Evolutionary conservation across 2,329 filamentous ascomycete genomes (phyloP), one percentile per base, ranked within the genome.

Genomic region (Aspergillus costaricaensis): DNA sequence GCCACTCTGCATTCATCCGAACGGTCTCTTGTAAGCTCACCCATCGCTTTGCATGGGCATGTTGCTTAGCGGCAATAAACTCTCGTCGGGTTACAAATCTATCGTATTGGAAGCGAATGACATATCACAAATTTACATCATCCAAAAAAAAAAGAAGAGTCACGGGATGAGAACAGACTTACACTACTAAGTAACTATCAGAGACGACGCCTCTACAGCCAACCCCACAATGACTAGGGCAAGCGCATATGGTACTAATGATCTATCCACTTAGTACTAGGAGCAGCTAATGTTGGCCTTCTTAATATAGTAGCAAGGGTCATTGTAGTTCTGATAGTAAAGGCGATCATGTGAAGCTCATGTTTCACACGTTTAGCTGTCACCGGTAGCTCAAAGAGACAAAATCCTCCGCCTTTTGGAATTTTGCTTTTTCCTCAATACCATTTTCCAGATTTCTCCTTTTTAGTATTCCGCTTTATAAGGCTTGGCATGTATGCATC

Each of bases 381-480:
- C 41, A 44, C 19, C 19, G 17, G 19, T 21, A 21, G 41, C 21
- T 44, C 41, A 21, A 44, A 44, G 19, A 23, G 43, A 50, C 4
- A 17, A 21, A 21, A 19, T 32, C 55, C 21, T 57, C 38, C 55
- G 48, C 17, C 52, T 51, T 57, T 57, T 53, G 38, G 50, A 27
- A 15, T 17, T 49, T 23, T 17, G 38, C 21, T n/a, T 27, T 41
- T 43, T 5, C 8, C 7, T 51, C 9, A 51, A 36, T 14, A 36
- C 32, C 32, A 5, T 36, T 15, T 36, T 6, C 32, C 32, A 36
- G 14, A 5, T 15, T 51, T 43, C 30, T 44, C 36, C 36, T 51
- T 36, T 36, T 36, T 9, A 25, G 23, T 41, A 21, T 23, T 6
- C 8, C 23, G 21, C 30, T 17, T 23, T 23, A 5, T 19, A 19